Percentiles rank a stretch among this genome's conserved stretches.
phyloP scores from a whole-genome alignment of 2,329 filamentous ascomycete genomes.

The Zasmidium cellare region DNA sequence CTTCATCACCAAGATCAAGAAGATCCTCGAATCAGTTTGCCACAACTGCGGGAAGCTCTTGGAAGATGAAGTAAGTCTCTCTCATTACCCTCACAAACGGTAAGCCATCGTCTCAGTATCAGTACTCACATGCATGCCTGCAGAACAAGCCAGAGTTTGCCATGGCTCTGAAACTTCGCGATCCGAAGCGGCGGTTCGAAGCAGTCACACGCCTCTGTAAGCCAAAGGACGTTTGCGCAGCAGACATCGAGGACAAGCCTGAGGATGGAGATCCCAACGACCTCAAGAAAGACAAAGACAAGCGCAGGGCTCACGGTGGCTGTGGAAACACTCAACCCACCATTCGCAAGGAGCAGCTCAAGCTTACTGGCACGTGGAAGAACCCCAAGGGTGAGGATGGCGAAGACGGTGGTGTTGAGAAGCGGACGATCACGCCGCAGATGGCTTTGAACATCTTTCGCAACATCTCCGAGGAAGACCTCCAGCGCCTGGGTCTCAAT shows the following conservation, averaged over 20 bases:
- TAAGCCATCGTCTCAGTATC: slow-evolving; percentile 31
- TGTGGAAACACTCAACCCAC: slow-evolving; percentile 90
- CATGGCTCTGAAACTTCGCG: slow-evolving; percentile 78
- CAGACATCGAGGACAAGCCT: slow-evolving; percentile 70
- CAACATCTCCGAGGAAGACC: slow-evolving; percentile 77
- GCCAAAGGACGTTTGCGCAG: slow-evolving; percentile 80
- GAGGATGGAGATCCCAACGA: slow-evolving; percentile 67
- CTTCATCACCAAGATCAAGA: slow-evolving; percentile 99
- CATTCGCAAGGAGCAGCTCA: slow-evolving; percentile 83
- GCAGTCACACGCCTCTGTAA: slow-evolving; percentile 91
- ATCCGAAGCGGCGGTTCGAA: slow-evolving; percentile 93
- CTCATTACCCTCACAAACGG: slow-evolving; percentile 20
- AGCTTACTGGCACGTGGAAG: slow-evolving; percentile 76
- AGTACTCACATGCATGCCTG: slow-evolving; percentile 47
- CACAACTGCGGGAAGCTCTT: slow-evolving; percentile 98
- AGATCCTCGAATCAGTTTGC: slow-evolving; percentile 97
- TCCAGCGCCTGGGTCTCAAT: slow-evolving; percentile 86
- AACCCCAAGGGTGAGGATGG: slow-evolving; percentile 70
- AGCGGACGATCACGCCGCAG: slow-evolving; percentile 78
- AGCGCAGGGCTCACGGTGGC: slow-evolving; percentile 69
- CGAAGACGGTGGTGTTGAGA: slow-evolving; percentile 68
- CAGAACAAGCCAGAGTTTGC: slow-evolving; percentile 83
- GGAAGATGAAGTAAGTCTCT: slow-evolving; percentile 93
- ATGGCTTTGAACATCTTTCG: slow-evolving; percentile 84
- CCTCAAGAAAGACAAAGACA: slow-evolving; percentile 56